A percentile compares a stretch with the other conserved stretches of the same genome.
These are phyloP conservation scores for Boletus smithii DNA, from an alignment of 1,284 basidiomycete species.

Conservation along the genomic window DNA sequence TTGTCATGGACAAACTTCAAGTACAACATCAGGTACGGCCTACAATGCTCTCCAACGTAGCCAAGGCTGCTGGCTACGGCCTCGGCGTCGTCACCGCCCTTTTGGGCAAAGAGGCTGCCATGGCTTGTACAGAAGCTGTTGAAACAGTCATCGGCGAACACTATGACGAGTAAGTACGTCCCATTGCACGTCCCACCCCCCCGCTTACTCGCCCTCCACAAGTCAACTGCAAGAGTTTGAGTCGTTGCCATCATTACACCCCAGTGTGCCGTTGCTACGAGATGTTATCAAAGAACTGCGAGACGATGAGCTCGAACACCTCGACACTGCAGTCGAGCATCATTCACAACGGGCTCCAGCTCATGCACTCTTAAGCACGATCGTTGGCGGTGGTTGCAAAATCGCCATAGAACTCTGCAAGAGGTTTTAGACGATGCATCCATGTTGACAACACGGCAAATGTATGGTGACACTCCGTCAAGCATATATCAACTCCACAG, in stretches of 20 bases:
- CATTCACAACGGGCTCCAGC: conserved; percentile 89
- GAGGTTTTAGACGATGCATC: conserved; percentile 63
- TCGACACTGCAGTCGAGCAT: conserved; percentile 89
- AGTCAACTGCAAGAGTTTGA: conserved; percentile 77
- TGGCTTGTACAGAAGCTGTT: conserved; percentile 98
- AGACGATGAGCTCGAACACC: conserved; percentile 93
- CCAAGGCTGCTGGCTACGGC: conserved; percentile 82
- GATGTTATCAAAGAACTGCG: conserved; percentile 82
- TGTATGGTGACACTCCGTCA: conserved; percentile 1
- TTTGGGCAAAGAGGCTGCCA: conserved; percentile 90
- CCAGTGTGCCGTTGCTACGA: conserved; percentile 75
- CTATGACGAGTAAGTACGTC: conserved; percentile 95
- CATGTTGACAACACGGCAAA: too few relatives aligned
- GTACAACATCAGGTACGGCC: conserved; percentile 83
- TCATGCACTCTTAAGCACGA: conserved; percentile 83
- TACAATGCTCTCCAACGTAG: conserved; percentile 79
- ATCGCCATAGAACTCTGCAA: conserved; percentile 89
- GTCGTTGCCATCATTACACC: conserved; percentile 60
- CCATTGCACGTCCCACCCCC: conserved; percentile 1
- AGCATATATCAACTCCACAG: too few relatives aligned
- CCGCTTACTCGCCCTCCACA: conserved; percentile 10
- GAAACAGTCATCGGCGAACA: conserved; percentile 98
- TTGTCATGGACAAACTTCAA: conserved; percentile 82
- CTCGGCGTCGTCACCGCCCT: conserved; percentile 84
- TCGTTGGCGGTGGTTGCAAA: conserved; percentile 85